Evolutionary conservation across 768 basidiomycete genomes (phyloP).

Genomic region (Tubosaeta sp.): DNA sequence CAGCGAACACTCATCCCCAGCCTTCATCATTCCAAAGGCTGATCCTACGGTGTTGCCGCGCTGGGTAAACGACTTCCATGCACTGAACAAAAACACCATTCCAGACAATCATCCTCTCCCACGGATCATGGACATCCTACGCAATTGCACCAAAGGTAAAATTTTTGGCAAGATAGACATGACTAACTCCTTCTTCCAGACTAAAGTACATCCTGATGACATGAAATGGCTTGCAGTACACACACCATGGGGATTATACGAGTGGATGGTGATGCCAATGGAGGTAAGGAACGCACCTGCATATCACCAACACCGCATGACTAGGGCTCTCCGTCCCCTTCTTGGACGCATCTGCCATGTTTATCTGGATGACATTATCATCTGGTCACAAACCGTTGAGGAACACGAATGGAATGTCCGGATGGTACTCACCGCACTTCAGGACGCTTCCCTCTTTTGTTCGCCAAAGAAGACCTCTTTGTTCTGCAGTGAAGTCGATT

Average conservation of each 20-base stretch:
- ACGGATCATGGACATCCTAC: not conserved
- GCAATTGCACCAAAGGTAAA: not conserved
- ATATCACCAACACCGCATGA: not conserved
- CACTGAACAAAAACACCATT: not conserved
- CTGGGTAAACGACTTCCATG: not conserved
- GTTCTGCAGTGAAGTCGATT: not conserved
- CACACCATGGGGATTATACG: conserved; percentile 37
- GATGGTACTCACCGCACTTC: not conserved
- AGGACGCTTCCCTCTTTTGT: not conserved
- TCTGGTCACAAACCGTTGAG: not conserved
- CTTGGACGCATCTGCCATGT: not conserved
- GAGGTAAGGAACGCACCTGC: not conserved
- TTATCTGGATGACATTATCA: conserved; percentile 1
- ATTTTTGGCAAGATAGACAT: conserved; percentile 26
- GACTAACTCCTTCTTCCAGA: conserved; percentile 42
- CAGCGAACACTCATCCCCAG: not conserved
- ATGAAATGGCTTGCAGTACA: conserved; percentile 33
- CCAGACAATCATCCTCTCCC: not conserved
- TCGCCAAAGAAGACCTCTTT: not conserved
- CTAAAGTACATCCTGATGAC: conserved; percentile 27
- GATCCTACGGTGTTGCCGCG: not conserved
- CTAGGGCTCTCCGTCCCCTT: not conserved
- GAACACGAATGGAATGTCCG: not conserved
- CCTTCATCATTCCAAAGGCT: not conserved
- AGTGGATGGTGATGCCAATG: conserved; percentile 26